Conservation (phyloP, 176 grass and related monocot genomes). For the Zoysia pacifica region DNA sequence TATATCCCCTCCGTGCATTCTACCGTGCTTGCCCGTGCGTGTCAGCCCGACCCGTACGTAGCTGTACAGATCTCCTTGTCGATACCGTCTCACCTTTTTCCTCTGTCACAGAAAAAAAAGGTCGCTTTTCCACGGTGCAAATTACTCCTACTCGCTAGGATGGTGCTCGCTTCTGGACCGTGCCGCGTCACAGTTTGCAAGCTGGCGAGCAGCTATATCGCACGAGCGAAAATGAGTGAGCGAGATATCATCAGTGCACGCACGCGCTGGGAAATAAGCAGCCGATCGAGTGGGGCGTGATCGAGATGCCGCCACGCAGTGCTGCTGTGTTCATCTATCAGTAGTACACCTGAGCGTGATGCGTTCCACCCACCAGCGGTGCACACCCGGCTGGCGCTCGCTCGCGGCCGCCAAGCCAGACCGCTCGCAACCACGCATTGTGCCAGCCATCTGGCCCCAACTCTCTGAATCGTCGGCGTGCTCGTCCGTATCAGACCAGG, state of each 20-base stretch:
- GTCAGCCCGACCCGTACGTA: neutral
- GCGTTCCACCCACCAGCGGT: neutral
- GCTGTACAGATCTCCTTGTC: neutral
- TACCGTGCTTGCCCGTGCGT: neutral
- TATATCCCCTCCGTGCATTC: neutral
- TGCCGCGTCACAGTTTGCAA: neutral
- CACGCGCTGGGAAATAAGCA: neutral
- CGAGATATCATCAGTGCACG: neutral
- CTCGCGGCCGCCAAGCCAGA: neutral
- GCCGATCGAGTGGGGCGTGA: slow-evolving; percentile 18
- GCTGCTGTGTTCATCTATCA: neutral
- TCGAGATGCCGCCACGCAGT: neutral
- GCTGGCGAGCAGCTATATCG: neutral
- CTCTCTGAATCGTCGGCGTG: neutral
- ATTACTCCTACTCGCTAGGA: neutral
- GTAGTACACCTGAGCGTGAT: too few species aligned
- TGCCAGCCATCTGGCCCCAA: slow-evolving; percentile 12
- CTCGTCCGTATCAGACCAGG: neutral
- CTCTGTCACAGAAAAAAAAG: neutral
- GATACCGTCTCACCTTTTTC: neutral
- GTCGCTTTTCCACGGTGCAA: neutral
- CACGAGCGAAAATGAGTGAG: neutral
- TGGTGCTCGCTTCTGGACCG: neutral
- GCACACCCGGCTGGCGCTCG: neutral
- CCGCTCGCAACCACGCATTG: neutral